Conservation (phyloP, 2,329 filamentous ascomycete species). For the Penicillium rolfsii region DNA sequence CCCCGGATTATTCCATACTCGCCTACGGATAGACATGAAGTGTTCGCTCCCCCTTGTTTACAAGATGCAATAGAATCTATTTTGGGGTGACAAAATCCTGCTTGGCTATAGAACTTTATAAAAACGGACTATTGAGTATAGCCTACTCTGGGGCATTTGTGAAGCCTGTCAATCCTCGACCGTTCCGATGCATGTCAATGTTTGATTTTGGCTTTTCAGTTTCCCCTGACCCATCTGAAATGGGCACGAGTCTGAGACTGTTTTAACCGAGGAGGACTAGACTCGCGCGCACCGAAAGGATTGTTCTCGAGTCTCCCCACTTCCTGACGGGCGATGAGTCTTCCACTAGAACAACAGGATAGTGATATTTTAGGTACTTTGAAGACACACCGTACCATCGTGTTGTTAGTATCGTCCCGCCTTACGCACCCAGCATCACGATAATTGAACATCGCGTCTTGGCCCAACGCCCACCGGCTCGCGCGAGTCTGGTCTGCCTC, state of each 20-base stretch:
- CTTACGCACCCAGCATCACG: no score
- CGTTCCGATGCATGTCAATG: background rate
- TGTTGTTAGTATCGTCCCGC: background rate
- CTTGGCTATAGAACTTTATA: no score
- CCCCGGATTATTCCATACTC: no score
- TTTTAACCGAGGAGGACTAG: background rate
- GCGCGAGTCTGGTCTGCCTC: background rate
- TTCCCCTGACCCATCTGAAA: conserved; percentile 7
- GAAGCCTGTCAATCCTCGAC: background rate
- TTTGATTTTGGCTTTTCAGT: background rate
- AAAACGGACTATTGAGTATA: no score
- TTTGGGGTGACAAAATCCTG: no score
- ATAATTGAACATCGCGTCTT: background rate
- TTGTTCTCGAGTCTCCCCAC: background rate
- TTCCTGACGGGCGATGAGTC: background rate
- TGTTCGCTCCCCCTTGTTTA: no score
- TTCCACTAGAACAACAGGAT: background rate
- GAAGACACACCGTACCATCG: background rate
- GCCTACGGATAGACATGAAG: no score
- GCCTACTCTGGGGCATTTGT: background rate
- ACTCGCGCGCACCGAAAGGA: no score
- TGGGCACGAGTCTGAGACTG: background rate
- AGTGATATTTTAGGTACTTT: background rate
- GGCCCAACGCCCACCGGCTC: background rate
- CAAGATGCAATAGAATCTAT: no score